Conservation (phyloP, 768 basidiomycete genomes). For the Mycena amicta region DNA sequence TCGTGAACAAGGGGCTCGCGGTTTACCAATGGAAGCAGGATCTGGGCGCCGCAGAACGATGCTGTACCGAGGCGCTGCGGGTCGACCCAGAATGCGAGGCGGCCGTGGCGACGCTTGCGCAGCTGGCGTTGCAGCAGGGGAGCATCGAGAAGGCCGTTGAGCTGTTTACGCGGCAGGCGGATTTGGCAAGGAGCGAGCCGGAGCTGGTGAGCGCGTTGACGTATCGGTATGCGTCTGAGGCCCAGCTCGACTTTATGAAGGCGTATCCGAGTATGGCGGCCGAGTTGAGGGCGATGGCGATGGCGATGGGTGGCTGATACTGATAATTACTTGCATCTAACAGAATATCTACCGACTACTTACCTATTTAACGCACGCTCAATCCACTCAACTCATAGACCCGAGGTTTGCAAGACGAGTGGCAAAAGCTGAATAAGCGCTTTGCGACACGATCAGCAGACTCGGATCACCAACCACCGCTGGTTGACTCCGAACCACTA, state of each 20-base stretch:
- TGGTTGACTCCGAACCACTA: not conserved
- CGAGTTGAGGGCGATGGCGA: slow-evolving; percentile 56
- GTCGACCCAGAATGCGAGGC: slow-evolving; percentile 96
- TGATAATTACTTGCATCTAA: not conserved
- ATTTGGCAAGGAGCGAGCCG: slow-evolving; percentile 87
- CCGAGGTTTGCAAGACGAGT: too few species aligned
- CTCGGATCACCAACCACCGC: too few species aligned
- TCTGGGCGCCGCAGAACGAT: slow-evolving; percentile 74
- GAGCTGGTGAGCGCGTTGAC: slow-evolving; percentile 82
- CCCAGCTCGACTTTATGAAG: slow-evolving; percentile 82
- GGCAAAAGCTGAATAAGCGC: too few species aligned
- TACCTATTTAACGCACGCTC: not conserved
- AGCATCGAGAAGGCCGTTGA: slow-evolving; percentile 84
- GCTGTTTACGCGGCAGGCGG: slow-evolving; percentile 82
- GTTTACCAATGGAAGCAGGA: slow-evolving; percentile 97
- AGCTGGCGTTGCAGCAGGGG: slow-evolving; percentile 88
- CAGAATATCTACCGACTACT: not conserved
- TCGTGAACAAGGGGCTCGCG: slow-evolving; percentile 98
- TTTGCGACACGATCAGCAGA: too few species aligned
- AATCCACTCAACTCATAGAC: not conserved
- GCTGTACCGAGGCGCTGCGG: slow-evolving; percentile 84
- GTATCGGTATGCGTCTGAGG: slow-evolving; percentile 77
- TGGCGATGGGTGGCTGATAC: not conserved
- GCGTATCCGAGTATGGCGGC: slow-evolving; percentile 85
- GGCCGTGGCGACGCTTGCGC: slow-evolving; percentile 93